phyloP scores from a whole-genome alignment of 1,284 basidiomycete genomes.

The Cutaneotrichosporon sp. region DNA sequence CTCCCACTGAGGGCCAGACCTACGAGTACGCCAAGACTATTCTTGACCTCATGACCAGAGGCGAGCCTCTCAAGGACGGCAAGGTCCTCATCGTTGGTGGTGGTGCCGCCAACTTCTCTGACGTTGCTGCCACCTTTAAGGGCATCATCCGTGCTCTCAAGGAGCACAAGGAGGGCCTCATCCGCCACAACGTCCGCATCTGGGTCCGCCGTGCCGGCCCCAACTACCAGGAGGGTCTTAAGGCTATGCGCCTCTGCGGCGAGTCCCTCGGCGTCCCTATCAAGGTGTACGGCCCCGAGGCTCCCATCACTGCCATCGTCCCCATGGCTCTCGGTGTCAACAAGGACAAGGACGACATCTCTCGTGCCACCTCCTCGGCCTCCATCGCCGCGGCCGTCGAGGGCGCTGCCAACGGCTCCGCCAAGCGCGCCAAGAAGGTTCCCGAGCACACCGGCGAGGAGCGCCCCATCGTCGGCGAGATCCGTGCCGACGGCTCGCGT shows the following conservation, averaged over 20 bases:
- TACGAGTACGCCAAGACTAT: constrained; percentile 99
- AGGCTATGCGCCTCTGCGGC: constrained; percentile 96
- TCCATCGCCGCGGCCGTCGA: constrained; percentile 40
- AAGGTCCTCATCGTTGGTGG: constrained; percentile 99
- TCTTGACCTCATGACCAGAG: constrained; percentile 93
- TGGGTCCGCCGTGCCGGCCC: constrained; percentile 97
- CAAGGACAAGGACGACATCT: constrained; percentile 51
- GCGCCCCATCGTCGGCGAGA: constrained; percentile 57
- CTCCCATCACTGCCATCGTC: constrained; percentile 97
- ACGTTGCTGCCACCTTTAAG: constrained; percentile 99
- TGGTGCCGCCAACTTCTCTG: constrained; percentile 98
- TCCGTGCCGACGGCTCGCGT: constrained; percentile 63
- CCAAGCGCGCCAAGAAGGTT: constrained; percentile 25
- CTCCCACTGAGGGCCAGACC: constrained; percentile 95
- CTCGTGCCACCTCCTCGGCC: constrained; percentile 39
- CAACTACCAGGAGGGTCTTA: constrained; percentile 99
- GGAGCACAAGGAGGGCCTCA: constrained; percentile 82
- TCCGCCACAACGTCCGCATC: constrained; percentile 80
- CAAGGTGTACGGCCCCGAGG: constrained; percentile 94
- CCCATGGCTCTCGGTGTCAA: constrained; percentile 86
- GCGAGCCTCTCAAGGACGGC: constrained; percentile 72
- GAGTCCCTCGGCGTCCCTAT: constrained; percentile 97
- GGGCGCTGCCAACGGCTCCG: constrained; percentile 32
- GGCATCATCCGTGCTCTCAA: constrained; percentile 97
- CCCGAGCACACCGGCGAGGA: constrained; percentile 26